Percentiles rank a stretch among this genome's conserved stretches.
Evolutionary conservation across 257 asterid species (phyloP).

Genomic region (Nicotiana tabacum): DNA sequence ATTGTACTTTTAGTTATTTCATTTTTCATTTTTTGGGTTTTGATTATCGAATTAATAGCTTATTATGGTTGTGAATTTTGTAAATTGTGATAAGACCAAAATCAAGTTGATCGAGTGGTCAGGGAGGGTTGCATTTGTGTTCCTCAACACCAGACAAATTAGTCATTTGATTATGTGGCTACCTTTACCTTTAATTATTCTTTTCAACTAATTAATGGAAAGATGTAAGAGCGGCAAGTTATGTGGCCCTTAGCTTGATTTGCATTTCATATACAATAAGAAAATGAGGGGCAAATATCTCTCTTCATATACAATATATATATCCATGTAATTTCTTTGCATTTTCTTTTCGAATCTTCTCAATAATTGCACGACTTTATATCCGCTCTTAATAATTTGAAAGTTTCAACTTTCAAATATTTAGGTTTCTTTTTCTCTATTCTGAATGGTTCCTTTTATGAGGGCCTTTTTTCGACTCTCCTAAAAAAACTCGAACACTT

Average conservation of each 20-base stretch:
- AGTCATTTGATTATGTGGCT: neutral
- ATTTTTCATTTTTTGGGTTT: neutral
- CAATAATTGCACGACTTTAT: neutral
- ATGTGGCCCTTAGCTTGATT: neutral
- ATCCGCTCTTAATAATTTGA: neutral
- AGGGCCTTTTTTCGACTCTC: neutral
- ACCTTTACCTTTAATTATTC: neutral
- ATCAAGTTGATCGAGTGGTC: neutral
- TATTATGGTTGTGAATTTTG: neutral
- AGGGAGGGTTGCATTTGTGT: neutral
- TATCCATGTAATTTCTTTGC: neutral
- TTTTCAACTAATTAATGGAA: neutral
- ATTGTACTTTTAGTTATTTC: neutral
- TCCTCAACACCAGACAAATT: neutral
- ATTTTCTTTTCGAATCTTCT: neutral
- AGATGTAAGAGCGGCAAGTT: neutral
- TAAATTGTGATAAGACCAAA: neutral
- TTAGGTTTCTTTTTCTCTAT: neutral
- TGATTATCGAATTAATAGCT: neutral
- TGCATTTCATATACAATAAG: neutral
- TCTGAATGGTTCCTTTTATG: neutral
- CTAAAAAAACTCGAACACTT: no score
- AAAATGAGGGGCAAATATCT: neutral
- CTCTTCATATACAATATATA: neutral
- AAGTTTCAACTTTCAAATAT: neutral